Evolutionary conservation across 164 flowering plant genomes (phyloP), one percentile per base, ranked within the genome.

Genomic region (Umbilicus rupestris): DNA sequence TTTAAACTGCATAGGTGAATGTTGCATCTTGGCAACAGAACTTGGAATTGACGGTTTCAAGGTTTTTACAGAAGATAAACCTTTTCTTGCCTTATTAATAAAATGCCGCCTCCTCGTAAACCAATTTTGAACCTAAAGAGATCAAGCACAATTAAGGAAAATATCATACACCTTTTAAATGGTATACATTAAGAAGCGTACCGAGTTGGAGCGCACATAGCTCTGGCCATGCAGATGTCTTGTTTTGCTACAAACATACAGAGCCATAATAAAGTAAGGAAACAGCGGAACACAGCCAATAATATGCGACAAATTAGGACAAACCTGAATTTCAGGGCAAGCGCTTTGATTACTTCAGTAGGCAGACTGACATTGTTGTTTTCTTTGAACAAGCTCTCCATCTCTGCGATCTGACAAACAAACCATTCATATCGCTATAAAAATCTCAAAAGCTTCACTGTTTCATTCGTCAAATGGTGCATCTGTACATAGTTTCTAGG

Each of bases 51-150:
- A 28, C 28, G 60, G 33, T 28, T 28, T 16, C 29, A 6, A 10
- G 33, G n/a, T 28, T 29, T 28, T 26, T 30, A 14, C 33, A 0
- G 33, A 55, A 28, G 60, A 24, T 29, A 28, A 28, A 14, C 24
- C 60, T 28, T 28, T 55, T 26, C 19, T 30, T 28, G 33, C 33
- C 60, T 55, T 14, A 12, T 22, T 55, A 55, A 28, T 2, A 4
- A n/a, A 10, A 55, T 55, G 35, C 7, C 60, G 33, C 33, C 33
- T 55, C 19, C 19, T 55, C 60, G 5, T 55, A 15, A 55, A 55
- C 60, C 60, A 55, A 28, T 55, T 55, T 10, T 55, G 31, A 55
- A 55, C 60, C 60, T 55, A 30, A 55, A 28, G 14, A 33, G 14
- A 55, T 24, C 14, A 55, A 11, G 19, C 31, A 3, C 2, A 2